A percentile compares a stretch with the other conserved stretches of the same genome.
Conservation (phyloP, 2,329 filamentous ascomycete species). For the Teratosphaeria nubilosa region DNA sequence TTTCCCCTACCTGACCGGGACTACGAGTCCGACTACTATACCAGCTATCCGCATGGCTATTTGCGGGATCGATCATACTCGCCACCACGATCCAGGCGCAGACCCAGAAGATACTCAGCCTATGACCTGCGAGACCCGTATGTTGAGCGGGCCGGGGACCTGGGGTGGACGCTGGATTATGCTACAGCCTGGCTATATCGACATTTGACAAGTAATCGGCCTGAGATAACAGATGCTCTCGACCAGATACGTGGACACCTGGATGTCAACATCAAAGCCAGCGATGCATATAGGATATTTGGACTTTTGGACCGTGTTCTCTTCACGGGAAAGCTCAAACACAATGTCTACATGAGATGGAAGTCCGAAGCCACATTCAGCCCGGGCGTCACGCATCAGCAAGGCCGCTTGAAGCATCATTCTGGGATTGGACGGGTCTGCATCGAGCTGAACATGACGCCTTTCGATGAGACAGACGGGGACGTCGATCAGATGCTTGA, state of each 20-base stretch:
- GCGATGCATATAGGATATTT: slow-evolving; percentile 19
- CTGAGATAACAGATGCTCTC: slow-evolving; percentile 18
- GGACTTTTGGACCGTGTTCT: slow-evolving; percentile 26
- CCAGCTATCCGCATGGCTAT: not conserved
- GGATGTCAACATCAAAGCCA: not conserved
- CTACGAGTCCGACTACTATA: not conserved
- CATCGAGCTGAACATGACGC: slow-evolving; percentile 23
- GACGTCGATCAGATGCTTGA: slow-evolving; percentile 27
- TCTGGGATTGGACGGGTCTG: slow-evolving; percentile 23
- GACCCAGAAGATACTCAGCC: not conserved
- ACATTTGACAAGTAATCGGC: slow-evolving; percentile 19
- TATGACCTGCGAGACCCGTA: slow-evolving; percentile 12
- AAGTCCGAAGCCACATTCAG: slow-evolving; percentile 14
- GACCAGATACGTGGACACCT: slow-evolving; percentile 14
- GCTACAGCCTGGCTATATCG: slow-evolving; percentile 31
- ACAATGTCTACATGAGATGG: slow-evolving; percentile 28
- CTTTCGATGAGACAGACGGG: slow-evolving; percentile 18
- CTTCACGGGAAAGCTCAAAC: slow-evolving; percentile 29
- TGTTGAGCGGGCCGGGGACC: slow-evolving; percentile 16
- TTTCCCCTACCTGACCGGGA: not conserved
- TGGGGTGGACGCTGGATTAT: slow-evolving; percentile 33
- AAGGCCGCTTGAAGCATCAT: slow-evolving; percentile 15
- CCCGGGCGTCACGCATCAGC: slow-evolving; percentile 28
- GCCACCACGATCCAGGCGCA: not conserved
- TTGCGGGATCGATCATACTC: not conserved